A percentile compares a stretch with the other conserved stretches of the same genome.
These are phyloP conservation scores for Cladosporium cucumerinum DNA, from an alignment of 2,329 filamentous ascomycete species.

Conservation along the genomic window DNA sequence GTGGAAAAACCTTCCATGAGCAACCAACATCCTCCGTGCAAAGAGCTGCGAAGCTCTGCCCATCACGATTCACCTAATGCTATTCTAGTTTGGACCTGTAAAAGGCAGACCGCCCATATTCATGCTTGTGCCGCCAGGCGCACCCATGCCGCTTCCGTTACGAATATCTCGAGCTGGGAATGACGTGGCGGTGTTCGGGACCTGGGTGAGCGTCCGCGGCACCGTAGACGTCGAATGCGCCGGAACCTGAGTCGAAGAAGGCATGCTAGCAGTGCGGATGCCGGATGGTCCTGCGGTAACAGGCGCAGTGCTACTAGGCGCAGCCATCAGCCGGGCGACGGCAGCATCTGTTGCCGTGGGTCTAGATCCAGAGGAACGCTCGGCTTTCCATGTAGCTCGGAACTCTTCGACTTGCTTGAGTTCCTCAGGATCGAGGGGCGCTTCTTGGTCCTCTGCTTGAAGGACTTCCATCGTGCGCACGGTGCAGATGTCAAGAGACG, in stretches of 20 bases:
- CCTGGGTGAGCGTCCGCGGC: neutral
- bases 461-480: slow-evolving; percentile 36
- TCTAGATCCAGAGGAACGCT: neutral
- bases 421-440: slow-evolving; percentile 32
- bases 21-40: neutral
- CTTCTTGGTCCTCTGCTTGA: slow-evolving; percentile 33
- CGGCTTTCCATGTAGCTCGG: neutral
- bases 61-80: neutral
- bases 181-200: neutral
- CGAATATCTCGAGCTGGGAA: neutral
- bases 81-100: neutral
- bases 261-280: neutral
- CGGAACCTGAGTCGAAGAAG: neutral
- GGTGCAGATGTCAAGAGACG: slow-evolving; percentile 30
- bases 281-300: neutral
- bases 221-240: neutral
- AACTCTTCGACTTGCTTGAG: slow-evolving; percentile 26
- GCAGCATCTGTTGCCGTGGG: neutral
- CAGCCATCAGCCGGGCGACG: neutral
- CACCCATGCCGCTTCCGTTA: neutral
- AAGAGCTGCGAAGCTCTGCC: neutral
- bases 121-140: neutral
- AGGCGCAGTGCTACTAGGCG: neutral
- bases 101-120: slow-evolving; percentile 7
- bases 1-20: neutral